phyloP scores from a whole-genome alignment of 805 yeast genomes.

The Yarrowia sp. region DNA sequence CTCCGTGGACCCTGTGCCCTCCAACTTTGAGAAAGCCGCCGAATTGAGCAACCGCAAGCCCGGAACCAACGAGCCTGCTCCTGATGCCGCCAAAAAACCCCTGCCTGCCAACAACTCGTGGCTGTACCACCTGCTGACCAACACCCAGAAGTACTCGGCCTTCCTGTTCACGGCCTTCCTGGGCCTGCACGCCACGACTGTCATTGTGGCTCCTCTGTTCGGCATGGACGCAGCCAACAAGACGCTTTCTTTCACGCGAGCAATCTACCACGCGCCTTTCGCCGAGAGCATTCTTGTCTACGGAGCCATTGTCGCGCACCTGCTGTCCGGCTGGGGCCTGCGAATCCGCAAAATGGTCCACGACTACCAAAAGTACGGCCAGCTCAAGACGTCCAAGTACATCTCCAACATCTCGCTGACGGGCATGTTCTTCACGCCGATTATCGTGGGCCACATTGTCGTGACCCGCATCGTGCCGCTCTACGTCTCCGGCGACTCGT shows the following conservation, averaged over 20 bases:
- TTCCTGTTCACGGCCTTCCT: conserved; percentile 55
- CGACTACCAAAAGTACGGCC: conserved; percentile 35
- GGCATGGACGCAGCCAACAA: conserved; percentile 50
- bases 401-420: conserved; percentile 58
- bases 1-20: conserved; percentile 11
- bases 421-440: conserved; percentile 55
- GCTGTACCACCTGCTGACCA: conserved; percentile 1
- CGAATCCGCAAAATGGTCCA: conserved; percentile 43
- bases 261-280: conserved; percentile 54
- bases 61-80: background rate
- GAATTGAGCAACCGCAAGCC: conserved; percentile 1
- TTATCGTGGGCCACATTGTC: conserved; percentile 47
- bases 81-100: background rate
- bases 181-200: conserved; percentile 55
- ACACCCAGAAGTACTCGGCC: conserved; percentile 47
- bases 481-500: conserved; percentile 60
- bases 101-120: background rate
- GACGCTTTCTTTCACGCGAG: conserved; percentile 55
- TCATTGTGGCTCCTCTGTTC: conserved; percentile 53
- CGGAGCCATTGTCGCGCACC: conserved; percentile 49
- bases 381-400: conserved; percentile 32
- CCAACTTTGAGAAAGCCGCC: background rate
- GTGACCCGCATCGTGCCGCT: conserved; percentile 51
- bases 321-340: conserved; percentile 50
- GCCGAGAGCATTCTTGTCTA: conserved; percentile 49